A percentile compares a stretch with the other conserved stretches of the same genome.
Conservation (phyloP, 495 filamentous ascomycete species). For the Podospora fimiseda region DNA sequence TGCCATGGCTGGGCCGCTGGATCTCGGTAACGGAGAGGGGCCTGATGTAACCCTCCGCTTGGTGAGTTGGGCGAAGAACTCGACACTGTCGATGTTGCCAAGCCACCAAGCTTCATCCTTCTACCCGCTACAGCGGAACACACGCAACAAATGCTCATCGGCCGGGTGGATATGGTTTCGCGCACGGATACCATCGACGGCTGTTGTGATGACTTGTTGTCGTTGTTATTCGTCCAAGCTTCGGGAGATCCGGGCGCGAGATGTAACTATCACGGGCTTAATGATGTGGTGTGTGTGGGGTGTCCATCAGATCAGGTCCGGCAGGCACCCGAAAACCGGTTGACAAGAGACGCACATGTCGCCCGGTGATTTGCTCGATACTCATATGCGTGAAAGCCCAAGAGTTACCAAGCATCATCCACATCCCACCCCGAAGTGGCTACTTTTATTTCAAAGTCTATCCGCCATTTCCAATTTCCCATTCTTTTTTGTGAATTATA, state of each 20-base stretch:
- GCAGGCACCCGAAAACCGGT: slow-evolving; percentile 9
- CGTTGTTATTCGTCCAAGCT: too few relatives aligned
- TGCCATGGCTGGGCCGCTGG: slow-evolving; percentile 1
- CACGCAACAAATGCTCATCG: not conserved
- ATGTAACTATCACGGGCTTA: too few relatives aligned
- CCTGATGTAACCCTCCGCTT: slow-evolving; percentile 4
- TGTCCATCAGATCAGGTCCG: not conserved
- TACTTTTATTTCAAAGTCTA: too few relatives aligned
- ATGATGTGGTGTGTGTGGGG: slow-evolving; percentile 2
- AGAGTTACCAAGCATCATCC: too few relatives aligned
- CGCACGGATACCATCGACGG: not conserved
- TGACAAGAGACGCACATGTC: slow-evolving; percentile 5
- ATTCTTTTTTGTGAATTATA: too few relatives aligned
- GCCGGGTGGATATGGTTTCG: not conserved
- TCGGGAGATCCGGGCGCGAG: too few relatives aligned
- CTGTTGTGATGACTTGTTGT: too few relatives aligned
- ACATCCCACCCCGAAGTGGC: too few relatives aligned
- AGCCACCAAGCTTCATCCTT: not conserved
- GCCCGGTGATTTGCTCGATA: not conserved
- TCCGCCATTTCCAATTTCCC: too few relatives aligned
- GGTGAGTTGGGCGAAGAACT: slow-evolving; percentile 4
- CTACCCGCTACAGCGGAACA: not conserved
- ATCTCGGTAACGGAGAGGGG: slow-evolving; percentile 13
- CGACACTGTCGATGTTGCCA: slow-evolving; percentile 2
- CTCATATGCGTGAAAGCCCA: not conserved